Conservation (phyloP, 2,329 filamentous ascomycete species). For the Gyromitra esculenta region DNA sequence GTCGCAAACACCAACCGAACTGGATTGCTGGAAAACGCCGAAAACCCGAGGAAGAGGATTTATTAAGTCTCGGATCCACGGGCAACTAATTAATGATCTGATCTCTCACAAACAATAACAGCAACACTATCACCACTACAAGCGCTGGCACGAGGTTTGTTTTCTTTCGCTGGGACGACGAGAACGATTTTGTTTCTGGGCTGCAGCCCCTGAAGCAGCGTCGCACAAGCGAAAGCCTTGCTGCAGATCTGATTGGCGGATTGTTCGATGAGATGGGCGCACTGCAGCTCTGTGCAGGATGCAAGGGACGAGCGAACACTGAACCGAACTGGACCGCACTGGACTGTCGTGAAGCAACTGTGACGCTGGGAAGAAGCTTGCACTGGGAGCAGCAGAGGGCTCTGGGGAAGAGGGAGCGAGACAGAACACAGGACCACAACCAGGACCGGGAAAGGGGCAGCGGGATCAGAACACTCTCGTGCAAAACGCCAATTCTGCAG, state of each 20-base stretch:
- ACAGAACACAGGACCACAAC: background rate
- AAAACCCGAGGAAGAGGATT: slow-evolving; percentile 38
- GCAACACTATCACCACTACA: slow-evolving; percentile 5
- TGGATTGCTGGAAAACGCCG: slow-evolving; percentile 20
- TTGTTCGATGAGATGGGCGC: background rate
- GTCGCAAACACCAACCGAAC: slow-evolving; percentile 6
- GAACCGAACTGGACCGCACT: slow-evolving; percentile 1
- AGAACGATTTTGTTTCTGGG: slow-evolving; percentile 4
- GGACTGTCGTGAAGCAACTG: slow-evolving; percentile 10
- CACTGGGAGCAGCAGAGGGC: background rate
- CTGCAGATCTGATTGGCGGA: slow-evolving; percentile 16
- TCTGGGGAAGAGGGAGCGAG: background rate
- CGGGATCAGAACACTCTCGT: slow-evolving; percentile 9
- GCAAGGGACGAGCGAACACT: slow-evolving; percentile 15
- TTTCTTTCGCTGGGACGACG: background rate
- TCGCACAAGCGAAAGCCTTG: slow-evolving; percentile 22
- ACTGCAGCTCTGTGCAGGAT: slow-evolving; percentile 10
- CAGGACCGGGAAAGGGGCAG: slow-evolving; percentile 24
- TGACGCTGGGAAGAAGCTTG: background rate
- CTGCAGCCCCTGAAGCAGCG: slow-evolving; percentile 34
- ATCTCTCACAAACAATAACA: slow-evolving; percentile 26
- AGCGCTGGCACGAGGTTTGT: slow-evolving; percentile 12
- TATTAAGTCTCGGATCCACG: slow-evolving; percentile 32
- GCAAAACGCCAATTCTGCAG: slow-evolving; percentile 15
- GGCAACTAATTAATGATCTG: slow-evolving; percentile 32